These are phyloP conservation scores for Bertia moriformis DNA, from an alignment of 2,329 filamentous ascomycete genomes.

Conservation along the genomic window DNA sequence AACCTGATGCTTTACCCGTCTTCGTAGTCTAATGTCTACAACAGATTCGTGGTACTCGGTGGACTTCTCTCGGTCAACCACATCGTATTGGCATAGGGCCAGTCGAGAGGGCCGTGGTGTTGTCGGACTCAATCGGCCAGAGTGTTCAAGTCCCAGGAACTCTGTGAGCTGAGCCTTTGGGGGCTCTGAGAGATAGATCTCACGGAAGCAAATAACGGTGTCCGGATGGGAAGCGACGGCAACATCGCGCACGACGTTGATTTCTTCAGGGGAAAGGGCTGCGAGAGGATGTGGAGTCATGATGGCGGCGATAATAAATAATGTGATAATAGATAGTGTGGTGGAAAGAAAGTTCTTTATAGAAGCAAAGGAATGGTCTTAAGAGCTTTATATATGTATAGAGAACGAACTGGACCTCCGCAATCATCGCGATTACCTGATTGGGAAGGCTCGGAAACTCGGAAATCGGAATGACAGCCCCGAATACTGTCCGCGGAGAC, in stretches of 20 bases:
- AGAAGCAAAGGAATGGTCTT: too few relatives aligned
- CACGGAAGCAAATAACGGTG: conserved; percentile 24
- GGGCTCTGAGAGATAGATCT: conserved; percentile 33
- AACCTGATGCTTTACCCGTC: background rate
- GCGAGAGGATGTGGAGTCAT: conserved; percentile 16
- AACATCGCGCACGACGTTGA: conserved; percentile 16
- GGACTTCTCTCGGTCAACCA: background rate
- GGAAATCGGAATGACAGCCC: too few relatives aligned
- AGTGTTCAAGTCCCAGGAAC: conserved; percentile 27
- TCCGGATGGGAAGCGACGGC: conserved; percentile 12
- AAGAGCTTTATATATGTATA: too few relatives aligned
- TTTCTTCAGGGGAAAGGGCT: conserved; percentile 12
- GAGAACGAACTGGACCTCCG: too few relatives aligned
- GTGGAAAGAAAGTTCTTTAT: too few relatives aligned
- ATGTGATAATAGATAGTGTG: background rate
- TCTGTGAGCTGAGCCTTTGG: conserved; percentile 27
- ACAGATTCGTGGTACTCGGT: conserved; percentile 1
- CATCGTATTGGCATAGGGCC: conserved; percentile 3
- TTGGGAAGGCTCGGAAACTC: too few relatives aligned
- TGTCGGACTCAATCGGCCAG: conserved; percentile 2
- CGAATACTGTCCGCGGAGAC: too few relatives aligned
- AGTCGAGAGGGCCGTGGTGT: conserved; percentile 4
- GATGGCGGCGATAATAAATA: conserved; percentile 4
- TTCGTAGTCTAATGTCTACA: conserved; percentile 12
- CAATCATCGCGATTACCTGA: too few relatives aligned